Base-by-base conservation (phyloP, 2,329 filamentous ascomycete species). In the Exserohilum turcica region DNA sequence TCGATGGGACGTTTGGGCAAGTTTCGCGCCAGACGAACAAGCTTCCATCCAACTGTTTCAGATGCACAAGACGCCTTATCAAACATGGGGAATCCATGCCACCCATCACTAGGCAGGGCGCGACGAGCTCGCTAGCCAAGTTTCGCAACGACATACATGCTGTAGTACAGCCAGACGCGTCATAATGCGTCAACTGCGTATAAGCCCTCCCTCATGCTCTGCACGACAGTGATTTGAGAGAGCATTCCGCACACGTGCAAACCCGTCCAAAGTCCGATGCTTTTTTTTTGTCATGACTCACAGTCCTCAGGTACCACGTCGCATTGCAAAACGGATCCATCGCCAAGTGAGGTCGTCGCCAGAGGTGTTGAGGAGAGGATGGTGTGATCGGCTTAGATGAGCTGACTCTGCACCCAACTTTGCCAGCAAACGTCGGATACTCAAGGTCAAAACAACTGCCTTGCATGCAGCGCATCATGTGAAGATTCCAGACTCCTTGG, bases 161-260 rank as follows among this genome's bases (percentile, higher is more conserved):
- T 4, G 21, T 24, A 24, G 21, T 68, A 4, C 65, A 65, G n/a
- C 55, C 63, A 47, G 62, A 65, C 52, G 64, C 64, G 6, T 47
- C 60, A 47, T 46, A 42, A 78, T 76, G 35, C 83, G 81, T 27
- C 82, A 80, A 67, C 81, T 80, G 50, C 81, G 81, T 29, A 66
- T 76, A 37, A 76, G 74, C 37, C 74, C 78, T 80, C 82, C 27
- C 74, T 78, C 39, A 27, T 19, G 12, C 15, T 46, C 52, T 74
- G 80, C 58, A 68, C 67, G 57, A 74, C 59, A 66, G 35, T 65
- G 59, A 58, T 59, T 76, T 49, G 73, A 77, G 52, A 64, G 53
- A 64, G 60, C 28, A 64, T 71, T 15, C 58, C 66, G 28, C 66
- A 75, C 67, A 73, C 15, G 73, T 77, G 54, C 60, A 51, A 27